Base-by-base conservation (phyloP, 2,329 filamentous ascomycete species). In the Colletotrichum shisoi region DNA sequence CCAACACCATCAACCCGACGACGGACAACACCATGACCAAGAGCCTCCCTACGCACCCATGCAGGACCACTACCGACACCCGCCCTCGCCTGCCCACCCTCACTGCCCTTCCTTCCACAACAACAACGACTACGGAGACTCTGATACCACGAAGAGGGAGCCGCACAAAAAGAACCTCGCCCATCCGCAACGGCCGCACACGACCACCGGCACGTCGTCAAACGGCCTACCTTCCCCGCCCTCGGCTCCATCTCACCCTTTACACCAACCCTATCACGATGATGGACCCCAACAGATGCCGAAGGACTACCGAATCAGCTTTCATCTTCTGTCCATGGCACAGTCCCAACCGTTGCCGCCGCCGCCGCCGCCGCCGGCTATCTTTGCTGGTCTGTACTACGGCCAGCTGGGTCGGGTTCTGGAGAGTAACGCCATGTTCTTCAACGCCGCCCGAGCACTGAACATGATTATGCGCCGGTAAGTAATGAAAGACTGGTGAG, bases 371-470 rank as follows among this genome's bases (percentile, higher is more conserved):
- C n/a, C n/a, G n/a, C n/a, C n/a, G n/a, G n/a, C n/a, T n/a, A 87
- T 98, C 27, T 84, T 98, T 53, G 93, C 93, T 17, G 93, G 92
- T 3, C 80, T 99, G 5, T 99, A 97, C 75, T 89, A 94, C 70
- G 93, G 93, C 3, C 95, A 98, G 76, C 81, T 97, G 31, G 94
- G 89, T 0, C 87, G 94, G 56, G 91, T 96, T 0, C 82, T 97
- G 71, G 92, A 97, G 74, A 98, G 94, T 74, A 94, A 87, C 74
- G 81, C 84, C 3, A 87, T 85, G 69, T 87, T 89, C 40, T 80
- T 83, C 60, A 79, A 82, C 61, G 87, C 87, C 2, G 84, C 85
- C 65, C 82, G 83, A 60, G 83, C 83, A 60, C 74, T 90, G 57
- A 87, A 92, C 72, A 87, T 93, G 17, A 87, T 97, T 37, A 86